Base-by-base conservation (phyloP, 2,329 filamentous ascomycete genomes). In the Microcyclospora pomicola region DNA sequence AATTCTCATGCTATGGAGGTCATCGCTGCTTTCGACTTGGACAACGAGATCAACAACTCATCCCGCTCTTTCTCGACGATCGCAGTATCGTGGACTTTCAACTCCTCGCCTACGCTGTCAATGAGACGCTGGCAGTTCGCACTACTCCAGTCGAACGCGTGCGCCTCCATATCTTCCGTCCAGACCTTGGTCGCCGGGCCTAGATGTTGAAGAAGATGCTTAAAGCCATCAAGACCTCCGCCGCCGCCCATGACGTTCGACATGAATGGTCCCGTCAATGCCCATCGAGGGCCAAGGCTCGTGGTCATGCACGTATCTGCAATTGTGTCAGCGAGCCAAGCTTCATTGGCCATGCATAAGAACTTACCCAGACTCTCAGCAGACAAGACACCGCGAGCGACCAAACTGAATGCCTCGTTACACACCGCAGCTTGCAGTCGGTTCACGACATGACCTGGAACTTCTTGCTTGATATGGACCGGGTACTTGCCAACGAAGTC, bases 391-490 rank as follows among this genome's bases (percentile, higher is more conserved):
- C 59, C 59, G 9, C 56, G 45, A 5, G 42, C 43, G 6, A 63
- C 50, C 5, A 64, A 44, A 35, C 53, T 54, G 35, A 58, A 56
- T 0, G 59, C 56, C 42, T 65, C 62, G 3, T 51, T 51, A 28
- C 54, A 49, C 0, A 66, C 47, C 1, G 60, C 59, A 0, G 56
- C 55, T 41, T 68, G 65, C 1, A 69, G 56, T 6, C 66, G 55
- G 48, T 68, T 68, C 12, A 63, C 65, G 6, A 67, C 55, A 38
- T 64, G 62, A 0, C 65, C 65, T 2, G 59, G 53, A 0, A 59
- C 55, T 42, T 68, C 64, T 33, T 64, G 57, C 38, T 56, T 53
- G 15, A 67, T 52, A 15, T 59, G 50, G 1, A 65, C 53, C 0
- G 65, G 55, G 14, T 58, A 56, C 43, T 65, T 65, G 5, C 61